phyloP scores from a whole-genome alignment of 306 rosid genomes.

The Ochetophila trinervis region DNA sequence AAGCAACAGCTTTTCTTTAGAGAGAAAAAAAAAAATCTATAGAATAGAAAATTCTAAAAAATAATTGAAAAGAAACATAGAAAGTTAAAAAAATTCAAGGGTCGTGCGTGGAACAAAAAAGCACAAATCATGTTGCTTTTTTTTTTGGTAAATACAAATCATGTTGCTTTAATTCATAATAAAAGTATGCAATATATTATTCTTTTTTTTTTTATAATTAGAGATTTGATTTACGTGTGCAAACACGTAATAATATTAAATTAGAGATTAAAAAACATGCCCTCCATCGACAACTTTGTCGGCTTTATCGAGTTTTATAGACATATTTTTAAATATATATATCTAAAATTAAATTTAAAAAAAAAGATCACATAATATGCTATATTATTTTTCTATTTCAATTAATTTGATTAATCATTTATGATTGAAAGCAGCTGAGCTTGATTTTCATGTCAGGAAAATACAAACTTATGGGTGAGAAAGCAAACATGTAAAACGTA shows the following conservation, averaged over 20 bases:
- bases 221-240: conserved; percentile 37
- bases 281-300: conserved; percentile 44
- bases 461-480: conserved; percentile 4
- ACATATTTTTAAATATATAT: background rate
- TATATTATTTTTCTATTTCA: background rate
- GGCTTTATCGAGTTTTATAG: conserved; percentile 28
- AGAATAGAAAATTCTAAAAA: too few species aligned
- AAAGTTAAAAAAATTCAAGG: background rate
- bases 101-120: conserved; percentile 13
- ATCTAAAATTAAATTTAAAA: too few species aligned
- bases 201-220: conserved; percentile 19
- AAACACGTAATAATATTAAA: conserved; percentile 33
- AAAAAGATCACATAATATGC: too few species aligned
- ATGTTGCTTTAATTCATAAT: conserved; percentile 27
- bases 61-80: too few species aligned
- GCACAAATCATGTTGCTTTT: conserved; percentile 21
- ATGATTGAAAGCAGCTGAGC: too few species aligned
- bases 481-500: conserved; percentile 18
- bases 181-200: background rate
- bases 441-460: background rate
- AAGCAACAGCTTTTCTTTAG: background rate
- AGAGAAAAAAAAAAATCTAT: background rate
- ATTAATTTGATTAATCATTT: too few species aligned
- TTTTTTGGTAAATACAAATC: too few species aligned
- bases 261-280: conserved; percentile 42